Conservation (phyloP, 345 rosid species). For the Melaleuca quinquenervia region DNA sequence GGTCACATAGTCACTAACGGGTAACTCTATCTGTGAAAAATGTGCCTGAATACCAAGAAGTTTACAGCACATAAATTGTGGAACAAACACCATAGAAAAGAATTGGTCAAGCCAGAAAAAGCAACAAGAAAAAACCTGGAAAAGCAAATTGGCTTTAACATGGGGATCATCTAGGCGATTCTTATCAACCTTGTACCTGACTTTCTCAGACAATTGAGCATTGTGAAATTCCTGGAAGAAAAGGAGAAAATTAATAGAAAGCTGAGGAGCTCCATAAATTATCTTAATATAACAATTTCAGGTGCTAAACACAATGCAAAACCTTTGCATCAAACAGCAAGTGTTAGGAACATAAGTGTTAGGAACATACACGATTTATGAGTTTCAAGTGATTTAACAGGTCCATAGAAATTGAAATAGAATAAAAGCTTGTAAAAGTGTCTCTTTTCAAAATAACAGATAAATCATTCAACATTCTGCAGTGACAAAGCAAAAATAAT, state of each 20-base stretch:
- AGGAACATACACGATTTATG: background rate
- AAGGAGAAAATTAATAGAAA: background rate
- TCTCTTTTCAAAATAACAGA: background rate
- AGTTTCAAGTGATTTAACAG: background rate
- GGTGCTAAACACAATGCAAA: background rate
- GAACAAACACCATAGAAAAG: background rate
- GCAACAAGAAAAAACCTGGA: conserved; percentile 41
- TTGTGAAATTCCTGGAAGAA: conserved; percentile 65
- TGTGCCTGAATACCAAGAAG: conserved; percentile 53
- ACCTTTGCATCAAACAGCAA: background rate
- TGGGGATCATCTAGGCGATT: conserved; percentile 89
- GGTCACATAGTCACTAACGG: conserved; percentile 84
- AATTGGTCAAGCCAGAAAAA: background rate
- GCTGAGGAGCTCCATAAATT: background rate
- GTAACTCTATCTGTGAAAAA: conserved; percentile 77
- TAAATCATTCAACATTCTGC: background rate
- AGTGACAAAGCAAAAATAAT: background rate
- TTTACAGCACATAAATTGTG: background rate
- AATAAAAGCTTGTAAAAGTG: background rate
- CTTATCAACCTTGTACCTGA: conserved; percentile 60
- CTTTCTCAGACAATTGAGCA: conserved; percentile 62
- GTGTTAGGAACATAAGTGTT: background rate
- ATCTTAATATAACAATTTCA: background rate
- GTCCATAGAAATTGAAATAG: background rate
- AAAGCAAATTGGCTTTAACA: conserved; percentile 77